These are phyloP conservation scores for Carallia brachiata DNA, from an alignment of 345 rosid genomes.

Conservation along the genomic window DNA sequence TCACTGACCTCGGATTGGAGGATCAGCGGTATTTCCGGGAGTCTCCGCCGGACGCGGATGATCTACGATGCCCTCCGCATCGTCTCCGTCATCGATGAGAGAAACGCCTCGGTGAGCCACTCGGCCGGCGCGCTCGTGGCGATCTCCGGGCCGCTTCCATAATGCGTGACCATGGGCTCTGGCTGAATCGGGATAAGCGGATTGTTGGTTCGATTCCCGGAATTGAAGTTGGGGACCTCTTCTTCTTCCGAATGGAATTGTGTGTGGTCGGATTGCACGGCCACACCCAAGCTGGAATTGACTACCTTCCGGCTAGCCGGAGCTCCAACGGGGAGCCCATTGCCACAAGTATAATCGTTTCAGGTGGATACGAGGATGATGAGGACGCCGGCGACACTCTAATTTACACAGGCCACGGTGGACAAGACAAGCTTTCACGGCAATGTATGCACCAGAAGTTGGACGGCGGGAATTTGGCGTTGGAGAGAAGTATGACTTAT, in stretches of 20 bases:
- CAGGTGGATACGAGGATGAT: constrained; percentile 89
- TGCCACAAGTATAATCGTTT: constrained; percentile 82
- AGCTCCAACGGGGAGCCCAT: constrained; percentile 81
- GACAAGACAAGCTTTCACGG: constrained; percentile 62
- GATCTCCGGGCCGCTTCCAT: constrained; percentile 34
- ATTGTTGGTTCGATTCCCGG: constrained; percentile 90
- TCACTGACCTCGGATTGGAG: constrained; percentile 53
- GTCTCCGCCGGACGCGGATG: constrained; percentile 60
- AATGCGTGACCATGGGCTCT: constrained; percentile 57
- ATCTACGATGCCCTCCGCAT: constrained; percentile 61
- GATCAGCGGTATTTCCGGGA: constrained; percentile 62
- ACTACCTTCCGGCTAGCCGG: constrained; percentile 53
- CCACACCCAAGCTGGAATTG: constrained; percentile 86
- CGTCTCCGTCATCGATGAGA: constrained; percentile 20
- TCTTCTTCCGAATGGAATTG: constrained; percentile 77
- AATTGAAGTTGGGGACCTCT: constrained; percentile 66
- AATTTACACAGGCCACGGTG: constrained; percentile 84
- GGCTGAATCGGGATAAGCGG: constrained; percentile 78
- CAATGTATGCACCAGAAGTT: constrained; percentile 75
- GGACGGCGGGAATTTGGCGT: constrained; percentile 84
- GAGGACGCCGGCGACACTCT: constrained; percentile 70
- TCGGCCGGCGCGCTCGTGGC: constrained; percentile 23
- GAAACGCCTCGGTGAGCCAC: constrained; percentile 3
- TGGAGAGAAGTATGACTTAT: constrained; percentile 79
- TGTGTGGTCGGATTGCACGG: constrained; percentile 85